phyloP scores from a whole-genome alignment of 805 yeast species.

The Kodamaea sagamina region DNA sequence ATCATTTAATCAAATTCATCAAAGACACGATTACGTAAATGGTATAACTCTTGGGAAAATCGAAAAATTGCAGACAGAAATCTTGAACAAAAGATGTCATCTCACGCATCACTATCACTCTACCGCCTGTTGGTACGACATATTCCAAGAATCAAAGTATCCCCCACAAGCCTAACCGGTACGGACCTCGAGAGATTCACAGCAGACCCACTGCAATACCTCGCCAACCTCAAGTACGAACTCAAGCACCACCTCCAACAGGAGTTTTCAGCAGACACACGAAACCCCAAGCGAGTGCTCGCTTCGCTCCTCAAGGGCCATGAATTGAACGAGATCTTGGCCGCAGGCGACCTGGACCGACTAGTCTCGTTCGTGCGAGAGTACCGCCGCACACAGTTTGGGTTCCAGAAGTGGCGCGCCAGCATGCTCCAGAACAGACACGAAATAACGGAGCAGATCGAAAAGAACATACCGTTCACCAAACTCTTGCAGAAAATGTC shows the following conservation, averaged over 20 bases:
- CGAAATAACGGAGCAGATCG: conserved; percentile 8
- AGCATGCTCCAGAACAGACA: conserved; percentile 13
- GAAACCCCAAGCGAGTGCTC: not conserved
- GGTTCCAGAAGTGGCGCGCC: conserved; percentile 21
- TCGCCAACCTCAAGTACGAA: conserved; percentile 4
- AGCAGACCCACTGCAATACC: not conserved
- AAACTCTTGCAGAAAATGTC: conserved; percentile 9
- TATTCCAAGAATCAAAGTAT: not conserved
- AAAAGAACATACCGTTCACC: conserved; percentile 14
- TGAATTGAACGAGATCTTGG: conserved; percentile 1
- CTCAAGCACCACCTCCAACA: conserved; percentile 1
- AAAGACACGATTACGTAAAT: too few species aligned
- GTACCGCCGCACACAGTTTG: conserved; percentile 10
- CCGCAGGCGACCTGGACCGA: not conserved
- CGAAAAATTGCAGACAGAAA: too few species aligned
- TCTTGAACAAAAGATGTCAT: not conserved
- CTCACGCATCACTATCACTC: not conserved
- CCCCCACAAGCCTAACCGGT: not conserved
- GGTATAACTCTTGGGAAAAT: too few species aligned
- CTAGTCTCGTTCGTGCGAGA: not conserved
- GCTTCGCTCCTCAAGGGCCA: conserved; percentile 6
- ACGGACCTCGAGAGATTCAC: not conserved
- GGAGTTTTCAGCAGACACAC: not conserved
- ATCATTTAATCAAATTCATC: too few species aligned
- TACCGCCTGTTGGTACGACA: conserved; percentile 5